Base-by-base conservation (phyloP, 257 asterid genomes). In the Linaria vulgaris region DNA sequence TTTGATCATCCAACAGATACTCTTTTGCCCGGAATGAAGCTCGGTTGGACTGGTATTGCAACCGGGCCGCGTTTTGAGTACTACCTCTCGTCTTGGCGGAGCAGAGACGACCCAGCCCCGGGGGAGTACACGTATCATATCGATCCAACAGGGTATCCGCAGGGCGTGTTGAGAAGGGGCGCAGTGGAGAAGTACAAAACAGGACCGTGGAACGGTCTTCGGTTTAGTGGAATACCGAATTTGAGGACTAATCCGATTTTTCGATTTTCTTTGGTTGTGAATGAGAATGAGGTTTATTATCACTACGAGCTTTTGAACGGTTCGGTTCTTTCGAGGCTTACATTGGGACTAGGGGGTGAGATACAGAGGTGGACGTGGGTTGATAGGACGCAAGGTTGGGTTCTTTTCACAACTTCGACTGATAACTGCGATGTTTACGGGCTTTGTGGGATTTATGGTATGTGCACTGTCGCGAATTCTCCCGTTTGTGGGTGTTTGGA, bases 151-250 rank as follows among this genome's bases (percentile, higher is more conserved):
- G 72, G 67, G 13, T 74, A 39, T 68, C 73, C 66, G 3, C 59
- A 51, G 17, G 5, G 46, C 22, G 45, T 63, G 38, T 48, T 68
- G 37, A 27, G 63, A 37, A 14, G 43, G 49, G 69, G 34, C 24
- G 66, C 59, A 47, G 20, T 15, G 0, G 61, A 24, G 27, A 62
- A 49, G 47, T 74, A 53, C 54, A 39, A 64, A 12, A 17, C 66
- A 3, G 80, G 73, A 6, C 76, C 80, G n/a, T 75, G 80, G 80
- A 66, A 49, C 45, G 71, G 76, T 13, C 21, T 34, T 5, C 12
- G 67, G 23, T 75, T 70, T 31, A 65, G 69, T 64, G 73, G 69
- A 30, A 37, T 54, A 17, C 54, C 67, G 2, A 51, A 27, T 24
- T 23, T 79, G 25, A 54, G 25, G 59, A 17, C 38, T 27, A 74